Conservation (phyloP, 257 asterid genomes). For the Craterostigma plantagineum region DNA sequence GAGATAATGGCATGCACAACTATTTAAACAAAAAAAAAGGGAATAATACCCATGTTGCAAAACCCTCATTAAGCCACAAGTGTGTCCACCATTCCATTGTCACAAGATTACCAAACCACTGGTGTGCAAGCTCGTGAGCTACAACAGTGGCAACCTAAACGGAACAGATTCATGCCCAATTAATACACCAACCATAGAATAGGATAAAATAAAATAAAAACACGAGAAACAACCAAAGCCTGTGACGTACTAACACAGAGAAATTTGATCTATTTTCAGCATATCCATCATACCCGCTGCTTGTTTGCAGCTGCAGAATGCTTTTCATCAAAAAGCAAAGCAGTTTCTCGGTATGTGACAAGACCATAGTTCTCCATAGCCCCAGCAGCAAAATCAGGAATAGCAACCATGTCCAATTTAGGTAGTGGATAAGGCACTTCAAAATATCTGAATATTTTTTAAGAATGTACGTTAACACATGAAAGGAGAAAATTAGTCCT, state of each 20-base stretch:
- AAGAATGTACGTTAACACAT: conserved; percentile 3
- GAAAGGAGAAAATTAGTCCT: neutral
- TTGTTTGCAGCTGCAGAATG: conserved; percentile 96
- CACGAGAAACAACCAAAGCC: neutral
- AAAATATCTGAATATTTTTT: conserved; percentile 38
- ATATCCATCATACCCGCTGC: conserved; percentile 54
- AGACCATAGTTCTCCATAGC: conserved; percentile 98
- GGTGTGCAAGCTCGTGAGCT: conserved; percentile 95
- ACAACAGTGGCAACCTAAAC: conserved; percentile 82
- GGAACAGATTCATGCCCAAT: conserved; percentile 9
- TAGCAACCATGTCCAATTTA: conserved; percentile 91
- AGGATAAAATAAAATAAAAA: neutral
- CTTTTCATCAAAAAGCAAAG: conserved; percentile 80
- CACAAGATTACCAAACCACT: conserved; percentile 98
- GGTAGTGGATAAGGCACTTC: conserved; percentile 85
- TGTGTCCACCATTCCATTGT: conserved; percentile 99
- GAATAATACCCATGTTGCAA: conserved; percentile 82
- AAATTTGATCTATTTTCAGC: neutral
- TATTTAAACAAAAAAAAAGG: conserved; percentile 5
- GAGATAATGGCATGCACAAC: conserved; percentile 2
- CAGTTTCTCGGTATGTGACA: conserved; percentile 84
- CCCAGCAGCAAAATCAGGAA: conserved; percentile 97
- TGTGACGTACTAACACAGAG: neutral
- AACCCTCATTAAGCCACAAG: conserved; percentile 92
- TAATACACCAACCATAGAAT: neutral